These are phyloP conservation scores for Tephrocybe rancida DNA, from an alignment of 768 basidiomycete species.

Conservation along the genomic window DNA sequence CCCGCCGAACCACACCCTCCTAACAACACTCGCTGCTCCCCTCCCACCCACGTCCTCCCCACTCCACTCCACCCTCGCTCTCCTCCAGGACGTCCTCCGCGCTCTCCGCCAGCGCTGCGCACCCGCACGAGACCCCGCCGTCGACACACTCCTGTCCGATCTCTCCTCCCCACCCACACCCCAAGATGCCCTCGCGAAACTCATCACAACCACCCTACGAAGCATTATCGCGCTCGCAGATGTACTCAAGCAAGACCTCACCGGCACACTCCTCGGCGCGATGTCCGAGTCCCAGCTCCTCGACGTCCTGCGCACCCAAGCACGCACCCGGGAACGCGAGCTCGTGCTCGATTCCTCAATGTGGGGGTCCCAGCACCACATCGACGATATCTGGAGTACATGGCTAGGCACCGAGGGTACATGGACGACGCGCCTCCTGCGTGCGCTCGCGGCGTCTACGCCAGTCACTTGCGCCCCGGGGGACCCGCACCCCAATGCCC, in stretches of 20 bases:
- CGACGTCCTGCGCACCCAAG: constrained; percentile 51
- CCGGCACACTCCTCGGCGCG: constrained; percentile 61
- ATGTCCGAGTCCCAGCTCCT: constrained; percentile 67
- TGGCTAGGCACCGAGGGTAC: constrained; percentile 13
- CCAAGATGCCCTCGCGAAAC: constrained; percentile 38
- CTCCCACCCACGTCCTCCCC: constrained; percentile 71
- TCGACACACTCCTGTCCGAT: constrained; percentile 44
- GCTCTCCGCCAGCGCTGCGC: constrained; percentile 65
- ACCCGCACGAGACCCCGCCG: constrained; percentile 58
- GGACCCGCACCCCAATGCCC: constrained; percentile 37
- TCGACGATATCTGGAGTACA: constrained; percentile 5
- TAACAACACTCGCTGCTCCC: constrained; percentile 56
- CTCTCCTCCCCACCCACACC: constrained; percentile 18
- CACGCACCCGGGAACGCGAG: constrained; percentile 55
- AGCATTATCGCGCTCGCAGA: constrained; percentile 54
- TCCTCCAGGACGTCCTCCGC: constrained; percentile 55
- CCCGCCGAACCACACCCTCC: constrained; percentile 51
- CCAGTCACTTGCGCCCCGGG: constrained; percentile 39
- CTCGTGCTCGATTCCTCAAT: constrained; percentile 55
- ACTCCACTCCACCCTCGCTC: constrained; percentile 53
- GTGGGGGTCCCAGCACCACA: constrained; percentile 24
- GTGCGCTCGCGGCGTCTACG: constrained; percentile 39
- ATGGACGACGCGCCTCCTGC: constrained; percentile 54
- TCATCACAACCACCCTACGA: constrained; percentile 50
- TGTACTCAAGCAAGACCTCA: constrained; percentile 71